Conservation (phyloP, 371 early-diverging fungal genomes). For the Mucor velutinosus region DNA sequence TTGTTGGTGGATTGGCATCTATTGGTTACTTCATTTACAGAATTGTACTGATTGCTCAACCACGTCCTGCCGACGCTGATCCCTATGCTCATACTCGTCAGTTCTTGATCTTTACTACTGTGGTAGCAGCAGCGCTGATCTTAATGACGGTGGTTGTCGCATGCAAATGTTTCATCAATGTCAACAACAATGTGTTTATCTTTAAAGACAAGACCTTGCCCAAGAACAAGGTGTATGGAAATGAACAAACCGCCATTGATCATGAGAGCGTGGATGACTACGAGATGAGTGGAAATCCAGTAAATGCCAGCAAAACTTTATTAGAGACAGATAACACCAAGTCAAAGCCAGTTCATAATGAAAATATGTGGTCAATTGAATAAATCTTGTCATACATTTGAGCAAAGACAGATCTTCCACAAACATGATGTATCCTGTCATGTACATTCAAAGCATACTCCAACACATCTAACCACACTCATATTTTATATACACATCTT, state of each 20-base stretch:
- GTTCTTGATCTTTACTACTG: constrained; percentile 50
- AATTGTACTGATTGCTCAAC: constrained; percentile 29
- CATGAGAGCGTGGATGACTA: constrained; percentile 27
- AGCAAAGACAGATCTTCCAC: not conserved
- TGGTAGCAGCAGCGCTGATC: constrained; percentile 31
- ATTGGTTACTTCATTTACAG: constrained; percentile 43
- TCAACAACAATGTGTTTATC: constrained; percentile 28
- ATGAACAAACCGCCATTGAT: constrained; percentile 28
- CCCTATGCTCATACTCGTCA: constrained; percentile 51
- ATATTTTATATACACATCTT: not conserved
- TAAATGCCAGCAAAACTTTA: constrained; percentile 12
- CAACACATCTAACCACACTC: not conserved
- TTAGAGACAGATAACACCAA: not conserved
- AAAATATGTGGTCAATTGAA: constrained; percentile 36
- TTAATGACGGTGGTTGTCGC: constrained; percentile 31
- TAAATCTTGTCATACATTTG: constrained; percentile 8
- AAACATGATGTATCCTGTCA: not conserved
- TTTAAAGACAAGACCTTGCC: constrained; percentile 21
- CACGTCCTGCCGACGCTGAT: constrained; percentile 22
- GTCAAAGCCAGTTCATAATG: not conserved
- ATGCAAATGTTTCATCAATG: constrained; percentile 25
- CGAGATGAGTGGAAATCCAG: not conserved
- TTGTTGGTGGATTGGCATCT: constrained; percentile 20
- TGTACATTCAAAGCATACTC: not conserved
- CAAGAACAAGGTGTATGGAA: constrained; percentile 16